Base-by-base conservation (phyloP, 1,139 yeast species). In the Sugiyamaella neomexicana region DNA sequence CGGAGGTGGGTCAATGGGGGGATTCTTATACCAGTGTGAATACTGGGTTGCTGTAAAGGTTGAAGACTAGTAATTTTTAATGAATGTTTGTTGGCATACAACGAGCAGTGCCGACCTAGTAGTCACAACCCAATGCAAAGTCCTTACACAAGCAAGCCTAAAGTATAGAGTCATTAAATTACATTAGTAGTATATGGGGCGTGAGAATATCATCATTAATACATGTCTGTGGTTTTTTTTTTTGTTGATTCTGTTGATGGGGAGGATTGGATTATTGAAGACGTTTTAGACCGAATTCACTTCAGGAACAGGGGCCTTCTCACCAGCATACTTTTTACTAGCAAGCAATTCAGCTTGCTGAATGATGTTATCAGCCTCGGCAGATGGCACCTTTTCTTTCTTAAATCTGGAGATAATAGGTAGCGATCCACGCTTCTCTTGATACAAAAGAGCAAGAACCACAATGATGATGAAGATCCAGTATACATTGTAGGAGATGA, bases 401-500 rank as follows among this genome's bases (percentile, higher is more conserved):
- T 50, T 54, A 59, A 57, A 57, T 38, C 58, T 34, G n/a, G 50
- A 17, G 20, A 68, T 36, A 50, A 65, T 52, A 4, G 73, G 73
- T 46, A 64, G 58, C 41, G 60, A 49, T 20, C 75, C 75, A 7
- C 64, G 69, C 62, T 78, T 77, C 71, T 89, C 96, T 66, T 84
- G 85, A 59, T 73, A 77, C 54, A 81, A 70, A 63, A 80, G 73
- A 8, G 74, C 55, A 48, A 80, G 72, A 52, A 89, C 74, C 68
- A 82, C 72, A 0, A 69, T 55, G 44, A 85, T 81, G 12, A 89
- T 80, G 36, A 78, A 70, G 5, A 81, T 46, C 99, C 99, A 91
- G 72, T 88, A 91, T 5, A 75, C 59, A 60, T 82, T 79, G 71
- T 91, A 91, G 51, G 90, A 80, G 17, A 79, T 70, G n/a, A 91